A percentile compares a stretch with the other conserved stretches of the same genome.
phyloP scores from a whole-genome alignment of 2,329 filamentous ascomycete species.

The Purpureocillium lavendulum region DNA sequence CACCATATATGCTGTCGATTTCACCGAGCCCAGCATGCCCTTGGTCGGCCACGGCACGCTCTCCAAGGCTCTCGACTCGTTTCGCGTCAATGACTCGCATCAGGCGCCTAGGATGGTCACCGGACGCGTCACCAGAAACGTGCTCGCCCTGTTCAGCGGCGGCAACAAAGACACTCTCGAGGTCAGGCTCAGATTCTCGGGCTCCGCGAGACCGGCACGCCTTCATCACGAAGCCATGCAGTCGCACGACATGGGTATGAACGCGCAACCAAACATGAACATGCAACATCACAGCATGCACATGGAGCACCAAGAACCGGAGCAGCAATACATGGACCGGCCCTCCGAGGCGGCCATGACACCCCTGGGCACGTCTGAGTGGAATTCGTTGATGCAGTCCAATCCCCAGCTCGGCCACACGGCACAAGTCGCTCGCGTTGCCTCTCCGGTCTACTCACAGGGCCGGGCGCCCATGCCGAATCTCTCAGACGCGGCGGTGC shows the following conservation, averaged over 20 bases:
- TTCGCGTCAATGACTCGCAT: slow-evolving; percentile 28
- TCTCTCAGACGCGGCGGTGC: neutral
- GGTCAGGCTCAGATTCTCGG: slow-evolving; percentile 80
- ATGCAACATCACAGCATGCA: slow-evolving; percentile 6
- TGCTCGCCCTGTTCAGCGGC: slow-evolving; percentile 74
- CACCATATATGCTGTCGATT: slow-evolving; percentile 95
- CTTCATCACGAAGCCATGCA: slow-evolving; percentile 13
- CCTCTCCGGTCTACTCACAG: slow-evolving; percentile 28
- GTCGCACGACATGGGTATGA: no score
- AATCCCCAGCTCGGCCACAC: slow-evolving; percentile 47
- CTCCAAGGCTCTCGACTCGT: slow-evolving; percentile 62
- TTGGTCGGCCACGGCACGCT: slow-evolving; percentile 94
- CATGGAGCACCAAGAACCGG: slow-evolving; percentile 8
- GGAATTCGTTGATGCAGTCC: slow-evolving; percentile 68
- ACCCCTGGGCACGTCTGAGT: slow-evolving; percentile 61
- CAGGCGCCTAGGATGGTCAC: slow-evolving; percentile 70
- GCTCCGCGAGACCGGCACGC: slow-evolving; percentile 49
- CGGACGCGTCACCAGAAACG: slow-evolving; percentile 80
- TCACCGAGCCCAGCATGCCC: slow-evolving; percentile 88
- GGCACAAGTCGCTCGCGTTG: slow-evolving; percentile 21
- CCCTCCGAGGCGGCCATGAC: slow-evolving; percentile 29
- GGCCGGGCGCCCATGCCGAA: slow-evolving; percentile 6
- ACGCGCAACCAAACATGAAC: no score
- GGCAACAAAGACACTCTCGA: slow-evolving; percentile 83
- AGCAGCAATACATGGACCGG: slow-evolving; percentile 7